Evolutionary conservation across 495 filamentous ascomycete genomes (phyloP).

Genomic region (Alectoria sarmentosa): DNA sequence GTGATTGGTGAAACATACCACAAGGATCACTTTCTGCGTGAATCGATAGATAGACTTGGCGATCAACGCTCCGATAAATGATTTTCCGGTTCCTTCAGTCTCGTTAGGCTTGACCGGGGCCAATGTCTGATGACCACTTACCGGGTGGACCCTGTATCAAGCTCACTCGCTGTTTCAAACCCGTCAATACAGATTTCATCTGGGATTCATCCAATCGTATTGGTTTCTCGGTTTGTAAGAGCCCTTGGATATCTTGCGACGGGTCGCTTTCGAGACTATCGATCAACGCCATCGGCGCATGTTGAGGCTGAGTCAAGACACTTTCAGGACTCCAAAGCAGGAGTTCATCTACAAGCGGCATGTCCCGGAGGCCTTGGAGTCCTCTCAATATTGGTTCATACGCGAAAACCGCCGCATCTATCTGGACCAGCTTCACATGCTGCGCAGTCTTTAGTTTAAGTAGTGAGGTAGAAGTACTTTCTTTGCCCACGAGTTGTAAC

Average conservation of each 20-base stretch:
- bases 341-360: conserved; percentile 48
- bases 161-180: conserved; percentile 49
- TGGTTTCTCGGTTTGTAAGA: conserved; percentile 21
- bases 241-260: conserved; percentile 30
- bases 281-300: conserved; percentile 27
- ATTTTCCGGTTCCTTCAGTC: conserved; percentile 67
- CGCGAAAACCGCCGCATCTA: conserved; percentile 62
- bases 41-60: conserved; percentile 51
- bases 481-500: conserved; percentile 44
- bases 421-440: conserved; percentile 40
- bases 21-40: conserved; percentile 49
- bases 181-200: conserved; percentile 46
- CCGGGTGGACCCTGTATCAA: conserved; percentile 74
- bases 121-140: conserved; percentile 30
- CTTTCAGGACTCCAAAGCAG: conserved; percentile 33
- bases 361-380: conserved; percentile 48
- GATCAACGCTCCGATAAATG: conserved; percentile 64
- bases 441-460: conserved; percentile 32
- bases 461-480: conserved; percentile 38
- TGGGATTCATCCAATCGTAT: conserved; percentile 42
- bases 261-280: conserved; percentile 24
- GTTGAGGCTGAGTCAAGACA: conserved; percentile 19
- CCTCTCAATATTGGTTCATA: conserved; percentile 62
- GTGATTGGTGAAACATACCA: conserved; percentile 64
- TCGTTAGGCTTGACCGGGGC: not conserved